phyloP scores from a whole-genome alignment of 2,329 filamentous ascomycete genomes.

The Macrophomina pseudophaseolina region DNA sequence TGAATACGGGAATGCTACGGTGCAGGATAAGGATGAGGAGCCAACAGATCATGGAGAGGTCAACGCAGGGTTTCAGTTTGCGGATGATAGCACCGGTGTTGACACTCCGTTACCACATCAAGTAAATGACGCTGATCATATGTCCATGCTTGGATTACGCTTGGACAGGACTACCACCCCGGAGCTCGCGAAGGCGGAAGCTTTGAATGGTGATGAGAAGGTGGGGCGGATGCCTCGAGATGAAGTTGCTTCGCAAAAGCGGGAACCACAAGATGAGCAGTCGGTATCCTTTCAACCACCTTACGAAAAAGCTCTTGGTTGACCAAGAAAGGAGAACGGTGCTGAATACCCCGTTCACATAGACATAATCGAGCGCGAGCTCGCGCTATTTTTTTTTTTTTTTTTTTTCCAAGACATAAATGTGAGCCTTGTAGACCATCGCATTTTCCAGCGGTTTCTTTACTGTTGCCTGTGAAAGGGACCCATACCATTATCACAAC shows the following conservation, averaged over 20 bases:
- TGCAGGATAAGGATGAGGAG: neutral
- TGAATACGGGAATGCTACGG: neutral
- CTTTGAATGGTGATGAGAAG: no score
- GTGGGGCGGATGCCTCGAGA: no score
- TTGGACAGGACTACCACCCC: neutral
- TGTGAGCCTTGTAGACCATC: neutral
- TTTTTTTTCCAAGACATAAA: neutral
- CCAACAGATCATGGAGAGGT: neutral
- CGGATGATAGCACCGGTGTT: no score
- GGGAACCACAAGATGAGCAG: neutral
- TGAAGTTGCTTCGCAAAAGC: neutral
- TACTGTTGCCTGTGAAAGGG: neutral
- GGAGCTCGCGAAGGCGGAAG: no score
- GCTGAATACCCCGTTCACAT: neutral
- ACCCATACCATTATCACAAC: no score
- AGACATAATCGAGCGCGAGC: neutral
- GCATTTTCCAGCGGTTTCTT: neutral
- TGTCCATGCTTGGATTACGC: no score
- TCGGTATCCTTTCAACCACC: neutral
- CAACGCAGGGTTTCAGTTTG: neutral
- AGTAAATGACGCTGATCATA: neutral
- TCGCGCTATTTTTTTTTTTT: neutral
- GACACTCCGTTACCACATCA: no score
- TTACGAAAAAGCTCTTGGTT: neutral
- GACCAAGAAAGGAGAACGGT: neutral